Evolutionary conservation across 2,329 filamentous ascomycete genomes (phyloP).

Genomic region (Orbilia quercus): DNA sequence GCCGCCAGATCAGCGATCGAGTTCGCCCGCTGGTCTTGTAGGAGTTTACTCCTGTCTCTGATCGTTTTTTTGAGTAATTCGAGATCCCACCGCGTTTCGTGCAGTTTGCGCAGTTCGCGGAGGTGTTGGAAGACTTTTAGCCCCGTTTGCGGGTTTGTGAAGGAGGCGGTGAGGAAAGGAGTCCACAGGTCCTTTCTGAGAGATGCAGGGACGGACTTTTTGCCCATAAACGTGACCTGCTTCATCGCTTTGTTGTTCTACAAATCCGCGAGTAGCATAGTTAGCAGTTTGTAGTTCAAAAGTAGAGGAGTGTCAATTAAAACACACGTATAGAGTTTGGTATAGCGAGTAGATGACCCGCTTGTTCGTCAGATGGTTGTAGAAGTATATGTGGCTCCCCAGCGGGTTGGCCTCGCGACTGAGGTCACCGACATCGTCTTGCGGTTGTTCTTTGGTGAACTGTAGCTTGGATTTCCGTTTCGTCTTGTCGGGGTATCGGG

Average conservation of each 20-base stretch:
- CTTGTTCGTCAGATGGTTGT: constrained; percentile 63
- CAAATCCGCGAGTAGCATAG: no score
- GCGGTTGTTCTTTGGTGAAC: background rate
- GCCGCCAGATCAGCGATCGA: constrained; percentile 73
- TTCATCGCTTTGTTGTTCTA: constrained; percentile 67
- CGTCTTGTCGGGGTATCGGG: constrained; percentile 27
- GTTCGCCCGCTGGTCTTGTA: constrained; percentile 73
- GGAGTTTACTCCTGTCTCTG: constrained; percentile 66
- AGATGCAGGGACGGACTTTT: constrained; percentile 73
- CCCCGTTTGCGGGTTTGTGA: constrained; percentile 70
- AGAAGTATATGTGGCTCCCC: constrained; percentile 63
- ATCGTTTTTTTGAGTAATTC: constrained; percentile 64
- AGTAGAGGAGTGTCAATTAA: constrained; percentile 20
- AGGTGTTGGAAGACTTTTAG: constrained; percentile 73
- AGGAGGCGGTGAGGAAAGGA: constrained; percentile 71
- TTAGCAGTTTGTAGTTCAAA: background rate
- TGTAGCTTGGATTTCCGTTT: background rate
- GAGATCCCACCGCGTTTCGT: constrained; percentile 72
- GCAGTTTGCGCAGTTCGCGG: constrained; percentile 72
- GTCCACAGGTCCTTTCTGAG: constrained; percentile 76
- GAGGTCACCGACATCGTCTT: constrained; percentile 40
- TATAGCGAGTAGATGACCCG: constrained; percentile 64
- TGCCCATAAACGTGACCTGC: constrained; percentile 74
- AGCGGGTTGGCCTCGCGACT: constrained; percentile 57
- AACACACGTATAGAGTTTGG: constrained; percentile 61